phyloP scores from a whole-genome alignment of 805 yeast genomes.

The Wickerhamomyces subpelliculosus region DNA sequence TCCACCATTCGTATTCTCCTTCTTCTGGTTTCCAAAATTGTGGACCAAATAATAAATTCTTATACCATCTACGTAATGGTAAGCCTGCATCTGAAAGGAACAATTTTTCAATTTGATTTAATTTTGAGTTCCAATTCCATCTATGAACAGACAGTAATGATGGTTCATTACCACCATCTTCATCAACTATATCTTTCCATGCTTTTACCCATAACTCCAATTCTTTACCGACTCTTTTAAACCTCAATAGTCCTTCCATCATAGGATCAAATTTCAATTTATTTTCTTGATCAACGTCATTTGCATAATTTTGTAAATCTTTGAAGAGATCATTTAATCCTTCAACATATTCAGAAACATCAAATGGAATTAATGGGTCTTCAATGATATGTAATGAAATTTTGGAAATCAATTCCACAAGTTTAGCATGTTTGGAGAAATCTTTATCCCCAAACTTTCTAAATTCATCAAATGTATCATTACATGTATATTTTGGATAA shows the following conservation, averaged over 20 bases:
- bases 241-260: slow-evolving; percentile 23
- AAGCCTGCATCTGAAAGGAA: slow-evolving; percentile 39
- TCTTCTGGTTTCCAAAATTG: slow-evolving; percentile 49
- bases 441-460: slow-evolving; percentile 42
- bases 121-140: slow-evolving; percentile 74
- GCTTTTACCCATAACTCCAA: slow-evolving; percentile 50
- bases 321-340: slow-evolving; percentile 35
- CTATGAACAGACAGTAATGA: slow-evolving; percentile 63
- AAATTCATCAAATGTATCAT: slow-evolving; percentile 58
- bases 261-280: slow-evolving; percentile 24
- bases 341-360: slow-evolving; percentile 40
- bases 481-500: slow-evolving; percentile 51
- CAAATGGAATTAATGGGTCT: slow-evolving; percentile 69
- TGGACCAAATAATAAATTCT: slow-evolving; percentile 65
- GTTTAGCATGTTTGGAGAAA: slow-evolving; percentile 46
- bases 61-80: slow-evolving; percentile 53
- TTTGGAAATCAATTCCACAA: slow-evolving; percentile 50
- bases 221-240: slow-evolving; percentile 39
- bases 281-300: slow-evolving; percentile 13
- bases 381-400: slow-evolving; percentile 58
- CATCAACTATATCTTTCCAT: slow-evolving; percentile 53
- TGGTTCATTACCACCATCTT: slow-evolving; percentile 62
- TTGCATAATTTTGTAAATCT: slow-evolving; percentile 39
- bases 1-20: slow-evolving; percentile 43
- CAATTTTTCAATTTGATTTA: slow-evolving; percentile 46